phyloP scores from a whole-genome alignment of 2,329 filamentous ascomycete genomes.

The Alternaria triticimaculans region DNA sequence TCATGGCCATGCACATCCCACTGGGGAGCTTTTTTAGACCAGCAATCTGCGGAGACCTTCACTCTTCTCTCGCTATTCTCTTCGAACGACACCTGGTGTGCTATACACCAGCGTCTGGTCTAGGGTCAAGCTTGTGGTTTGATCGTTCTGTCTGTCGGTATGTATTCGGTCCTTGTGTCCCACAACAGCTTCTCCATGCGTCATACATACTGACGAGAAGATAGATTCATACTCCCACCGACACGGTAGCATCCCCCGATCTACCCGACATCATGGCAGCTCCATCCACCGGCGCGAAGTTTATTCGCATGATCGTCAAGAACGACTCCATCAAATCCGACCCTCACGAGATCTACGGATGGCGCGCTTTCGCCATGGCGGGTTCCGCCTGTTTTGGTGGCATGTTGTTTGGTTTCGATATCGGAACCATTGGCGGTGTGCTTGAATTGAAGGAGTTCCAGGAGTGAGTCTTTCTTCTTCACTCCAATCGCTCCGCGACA shows the following conservation, averaged over 20 bases:
- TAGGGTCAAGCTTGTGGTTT: constrained; percentile 6
- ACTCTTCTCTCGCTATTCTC: constrained; percentile 14
- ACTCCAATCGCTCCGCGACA: too few species aligned
- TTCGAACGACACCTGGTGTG: constrained; percentile 2
- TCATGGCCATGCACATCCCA: constrained; percentile 18
- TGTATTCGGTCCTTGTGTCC: constrained; percentile 1
- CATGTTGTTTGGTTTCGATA: constrained; percentile 71
- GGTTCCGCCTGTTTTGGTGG: constrained; percentile 73
- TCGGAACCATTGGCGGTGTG: constrained; percentile 72
- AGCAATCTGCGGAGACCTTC: constrained; percentile 28
- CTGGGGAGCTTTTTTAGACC: constrained; percentile 12
- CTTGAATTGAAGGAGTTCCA: constrained; percentile 66
- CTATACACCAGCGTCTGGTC: constrained; percentile 9
- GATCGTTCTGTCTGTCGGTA: constrained; percentile 9
- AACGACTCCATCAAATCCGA: constrained; percentile 76
- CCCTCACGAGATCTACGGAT: constrained; percentile 72
- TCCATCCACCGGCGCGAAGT: constrained; percentile 34
- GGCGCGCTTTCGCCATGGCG: constrained; percentile 70
- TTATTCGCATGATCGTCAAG: constrained; percentile 65
- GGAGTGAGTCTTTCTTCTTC: constrained; percentile 47
- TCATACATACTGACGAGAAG: neutral
- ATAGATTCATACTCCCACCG: neutral
- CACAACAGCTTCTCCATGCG: neutral
- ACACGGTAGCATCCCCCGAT: neutral
- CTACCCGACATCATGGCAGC: constrained; percentile 13